A percentile compares a stretch with the other conserved stretches of the same genome.
phyloP scores from a whole-genome alignment of 768 basidiomycete genomes.

The Tricholoma saponaceum region DNA sequence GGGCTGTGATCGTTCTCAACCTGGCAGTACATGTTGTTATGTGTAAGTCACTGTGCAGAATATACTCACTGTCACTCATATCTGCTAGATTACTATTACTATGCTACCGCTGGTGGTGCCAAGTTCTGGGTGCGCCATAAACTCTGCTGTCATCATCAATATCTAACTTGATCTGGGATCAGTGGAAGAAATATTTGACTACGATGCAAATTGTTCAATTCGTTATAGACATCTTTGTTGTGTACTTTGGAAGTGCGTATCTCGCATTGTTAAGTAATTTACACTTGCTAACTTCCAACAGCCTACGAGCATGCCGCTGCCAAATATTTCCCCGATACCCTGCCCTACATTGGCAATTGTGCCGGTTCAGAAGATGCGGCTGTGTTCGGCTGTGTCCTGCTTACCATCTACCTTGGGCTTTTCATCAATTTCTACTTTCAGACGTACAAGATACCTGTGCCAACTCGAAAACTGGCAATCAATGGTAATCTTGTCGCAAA shows the following conservation, averaged over 20 bases:
- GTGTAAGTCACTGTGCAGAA: constrained; percentile 60
- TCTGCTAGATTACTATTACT: constrained; percentile 92
- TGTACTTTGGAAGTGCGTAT: constrained; percentile 92
- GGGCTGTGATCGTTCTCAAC: constrained; percentile 92
- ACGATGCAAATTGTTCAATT: constrained; percentile 97
- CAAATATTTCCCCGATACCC: constrained; percentile 49
- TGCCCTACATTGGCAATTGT: constrained; percentile 80
- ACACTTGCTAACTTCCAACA: constrained; percentile 10
- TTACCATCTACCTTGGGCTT: constrained; percentile 87
- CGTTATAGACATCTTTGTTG: constrained; percentile 82
- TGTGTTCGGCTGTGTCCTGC: constrained; percentile 80
- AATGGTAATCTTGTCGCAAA: constrained; percentile 37
- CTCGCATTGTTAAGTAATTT: background rate
- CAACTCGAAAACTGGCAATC: constrained; percentile 25
- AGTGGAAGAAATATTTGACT: constrained; percentile 99
- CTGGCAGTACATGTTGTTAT: constrained; percentile 93
- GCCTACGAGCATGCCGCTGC: constrained; percentile 83
- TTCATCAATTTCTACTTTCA: constrained; percentile 95
- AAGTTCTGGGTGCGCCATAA: constrained; percentile 79
- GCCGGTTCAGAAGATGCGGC: constrained; percentile 89
- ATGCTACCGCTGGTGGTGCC: constrained; percentile 94
- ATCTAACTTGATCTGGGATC: constrained; percentile 3
- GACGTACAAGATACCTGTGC: constrained; percentile 68
- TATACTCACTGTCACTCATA: constrained; percentile 1
- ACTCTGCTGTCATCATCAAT: constrained; percentile 5